Evolutionary conservation across 768 basidiomycete species (phyloP), one percentile per base, ranked within the genome.

Genomic region (Mycena alexandri): DNA sequence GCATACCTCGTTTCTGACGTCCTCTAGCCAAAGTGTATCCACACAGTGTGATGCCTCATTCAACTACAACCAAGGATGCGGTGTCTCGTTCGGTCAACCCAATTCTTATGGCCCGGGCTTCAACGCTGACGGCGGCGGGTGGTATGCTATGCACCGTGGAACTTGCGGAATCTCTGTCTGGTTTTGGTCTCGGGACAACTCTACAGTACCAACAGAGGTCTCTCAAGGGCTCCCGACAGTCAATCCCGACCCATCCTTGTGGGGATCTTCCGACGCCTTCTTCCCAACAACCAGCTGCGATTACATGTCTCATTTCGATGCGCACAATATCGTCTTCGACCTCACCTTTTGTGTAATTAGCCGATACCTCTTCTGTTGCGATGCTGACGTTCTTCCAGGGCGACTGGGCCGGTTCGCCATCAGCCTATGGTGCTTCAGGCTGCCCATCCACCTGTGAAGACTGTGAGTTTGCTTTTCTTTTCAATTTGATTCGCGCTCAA

Each of bases 61-160:
- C 71, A 72, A 71, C 59, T 58, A 50, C 59, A 71, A 71, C 60
- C 70, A 71, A 50, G 70, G 70, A 47, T 90, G 89, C 75, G 82
- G 90, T 71, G 75, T 83, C 6, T 61, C 75, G 1, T 85, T 86
- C 72, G 68, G 63, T 14, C 75, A 75, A 7, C 66, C 76, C 19
- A 75, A 79, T 21, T 85, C 85, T 14, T 87, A 84, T 71, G 88
- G 87, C 24, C 8, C 72, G 34, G 72, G 65, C 16, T 88, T 90
- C 78, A 90, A 90, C 72, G 33, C 41, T 14, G 76, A 75, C 16
- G 83, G 85, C 29, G 92, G 91, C 25, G 92, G 91, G 0, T 89
- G 80, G 80, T 92, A 84, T 74, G 89, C 81, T 53, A 80, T 89
- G 81, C 73, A 79, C 65, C 83, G 84, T 44, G 79, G 82, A 25